phyloP scores from a whole-genome alignment of 1,284 basidiomycete genomes.

The Papiliotrema flavescens region DNA sequence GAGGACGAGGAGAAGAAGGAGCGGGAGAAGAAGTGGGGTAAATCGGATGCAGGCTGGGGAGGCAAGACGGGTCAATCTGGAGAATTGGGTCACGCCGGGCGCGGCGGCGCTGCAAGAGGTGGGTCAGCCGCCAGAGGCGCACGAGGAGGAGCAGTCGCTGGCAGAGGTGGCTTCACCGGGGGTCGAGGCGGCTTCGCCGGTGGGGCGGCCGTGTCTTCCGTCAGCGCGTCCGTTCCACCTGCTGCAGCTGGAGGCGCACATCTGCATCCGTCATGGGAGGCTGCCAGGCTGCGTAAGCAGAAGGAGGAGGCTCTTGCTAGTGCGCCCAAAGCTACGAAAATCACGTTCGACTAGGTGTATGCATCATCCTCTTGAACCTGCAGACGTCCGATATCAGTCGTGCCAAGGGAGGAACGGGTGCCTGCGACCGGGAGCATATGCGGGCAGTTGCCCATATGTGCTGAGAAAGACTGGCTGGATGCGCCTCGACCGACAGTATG shows the following conservation, averaged over 20 bases:
- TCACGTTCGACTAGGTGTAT: slow-evolving; percentile 50
- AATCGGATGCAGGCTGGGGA: slow-evolving; percentile 13
- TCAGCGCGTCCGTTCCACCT: not conserved
- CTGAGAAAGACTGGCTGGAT: too few species aligned
- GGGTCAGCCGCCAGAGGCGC: not conserved
- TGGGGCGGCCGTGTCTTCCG: not conserved
- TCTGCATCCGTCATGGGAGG: slow-evolving; percentile 90
- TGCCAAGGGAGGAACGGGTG: too few species aligned
- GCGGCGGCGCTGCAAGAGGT: not conserved
- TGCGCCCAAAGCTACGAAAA: slow-evolving; percentile 52
- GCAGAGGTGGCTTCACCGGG: not conserved
- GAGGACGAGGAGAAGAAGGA: slow-evolving; percentile 27
- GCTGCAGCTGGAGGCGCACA: slow-evolving; percentile 31
- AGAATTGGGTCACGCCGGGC: not conserved
- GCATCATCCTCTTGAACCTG: too few species aligned
- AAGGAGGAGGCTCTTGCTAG: slow-evolving; percentile 35
- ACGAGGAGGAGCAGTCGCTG: not conserved
- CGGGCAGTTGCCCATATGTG: too few species aligned
- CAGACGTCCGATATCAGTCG: too few species aligned
- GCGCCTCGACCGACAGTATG: too few species aligned
- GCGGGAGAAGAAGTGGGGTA: not conserved
- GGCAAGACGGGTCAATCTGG: slow-evolving; percentile 8
- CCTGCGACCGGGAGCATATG: too few species aligned
- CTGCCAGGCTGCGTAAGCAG: slow-evolving; percentile 73
- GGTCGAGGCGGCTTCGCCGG: not conserved